These are phyloP conservation scores for Persicaria tinctoria DNA, from an alignment of 148 eudicot species.

Conservation along the genomic window DNA sequence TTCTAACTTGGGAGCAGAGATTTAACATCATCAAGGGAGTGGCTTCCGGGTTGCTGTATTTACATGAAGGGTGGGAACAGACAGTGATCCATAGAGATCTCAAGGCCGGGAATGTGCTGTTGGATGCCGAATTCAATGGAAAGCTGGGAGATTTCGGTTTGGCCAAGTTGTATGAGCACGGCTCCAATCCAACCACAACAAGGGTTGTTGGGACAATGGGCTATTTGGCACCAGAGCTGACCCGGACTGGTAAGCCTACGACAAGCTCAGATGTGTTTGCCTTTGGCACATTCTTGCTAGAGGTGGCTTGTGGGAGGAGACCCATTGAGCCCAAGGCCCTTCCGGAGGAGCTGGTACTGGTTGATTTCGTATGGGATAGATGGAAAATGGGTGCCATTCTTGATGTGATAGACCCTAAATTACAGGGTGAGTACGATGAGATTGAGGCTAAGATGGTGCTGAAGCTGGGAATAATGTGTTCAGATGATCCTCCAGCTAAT, in stretches of 20 bases:
- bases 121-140: slow-evolving; percentile 60
- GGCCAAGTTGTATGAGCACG: slow-evolving; percentile 74
- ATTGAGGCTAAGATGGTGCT: slow-evolving; percentile 40
- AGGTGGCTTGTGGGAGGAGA: slow-evolving; percentile 75
- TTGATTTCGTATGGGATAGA: slow-evolving; percentile 77
- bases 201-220: slow-evolving; percentile 84
- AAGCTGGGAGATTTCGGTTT: slow-evolving; percentile 72
- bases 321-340: slow-evolving; percentile 62
- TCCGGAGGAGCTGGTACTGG: slow-evolving; percentile 69
- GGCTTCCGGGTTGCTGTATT: slow-evolving; percentile 58
- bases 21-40: slow-evolving; percentile 70
- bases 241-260: slow-evolving; percentile 82
- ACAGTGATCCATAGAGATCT: slow-evolving; percentile 77
- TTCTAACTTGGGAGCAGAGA: slow-evolving; percentile 61
- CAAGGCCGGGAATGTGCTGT: slow-evolving; percentile 66
- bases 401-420: slow-evolving; percentile 55
- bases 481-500: slow-evolving; percentile 32
- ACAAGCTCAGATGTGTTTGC: slow-evolving; percentile 69
- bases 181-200: slow-evolving; percentile 59
- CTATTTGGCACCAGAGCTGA: slow-evolving; percentile 76
- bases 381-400: slow-evolving; percentile 51
- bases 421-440: slow-evolving; percentile 49
- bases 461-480: slow-evolving; percentile 70
- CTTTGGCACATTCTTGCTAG: slow-evolving; percentile 78
- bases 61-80: slow-evolving; percentile 86